Percentiles rank a stretch among this genome's conserved stretches.
Conservation (phyloP, 352 stramenopile genomes). For the Globisporangium spinosum region DNA sequence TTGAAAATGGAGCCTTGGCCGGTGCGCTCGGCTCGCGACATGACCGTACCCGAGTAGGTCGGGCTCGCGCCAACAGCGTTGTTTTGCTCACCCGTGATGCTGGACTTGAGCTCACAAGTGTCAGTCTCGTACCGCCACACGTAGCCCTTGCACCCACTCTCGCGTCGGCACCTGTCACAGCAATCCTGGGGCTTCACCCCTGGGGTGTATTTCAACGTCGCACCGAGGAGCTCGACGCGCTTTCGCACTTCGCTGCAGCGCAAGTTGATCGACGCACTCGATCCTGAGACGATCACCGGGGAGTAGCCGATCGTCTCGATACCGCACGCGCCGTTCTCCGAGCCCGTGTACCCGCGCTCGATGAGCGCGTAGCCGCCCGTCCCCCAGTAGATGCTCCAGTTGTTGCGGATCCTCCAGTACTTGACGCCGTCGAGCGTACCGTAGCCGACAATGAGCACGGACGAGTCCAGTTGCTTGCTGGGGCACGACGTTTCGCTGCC, state of each 20-base stretch:
- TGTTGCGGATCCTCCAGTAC: conserved; percentile 70
- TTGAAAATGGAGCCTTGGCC: conserved; percentile 9
- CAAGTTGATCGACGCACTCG: background rate
- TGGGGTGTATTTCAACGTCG: background rate
- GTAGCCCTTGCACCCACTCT: conserved; percentile 15
- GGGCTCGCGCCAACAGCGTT: background rate
- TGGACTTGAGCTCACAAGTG: conserved; percentile 19
- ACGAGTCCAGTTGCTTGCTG: conserved; percentile 36
- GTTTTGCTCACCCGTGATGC: conserved; percentile 6
- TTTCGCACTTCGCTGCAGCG: background rate
- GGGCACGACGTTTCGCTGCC: conserved; percentile 38
- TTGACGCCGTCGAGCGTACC: conserved; percentile 33
- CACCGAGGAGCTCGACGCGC: conserved; percentile 8
- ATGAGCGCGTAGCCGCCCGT: conserved; percentile 62
- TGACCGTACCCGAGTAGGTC: conserved; percentile 11
- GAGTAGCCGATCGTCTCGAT: conserved; percentile 30
- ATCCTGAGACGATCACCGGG: background rate
- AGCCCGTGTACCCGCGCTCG: conserved; percentile 40
- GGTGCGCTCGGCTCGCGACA: conserved; percentile 2
- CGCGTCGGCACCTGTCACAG: conserved; percentile 10
- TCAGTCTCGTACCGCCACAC: background rate
- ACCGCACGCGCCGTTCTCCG: conserved; percentile 51
- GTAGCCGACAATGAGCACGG: conserved; percentile 55
- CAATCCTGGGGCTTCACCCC: conserved; percentile 11
- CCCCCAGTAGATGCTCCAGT: conserved; percentile 65